Evolutionary conservation across 768 basidiomycete species (phyloP).

Genomic region (Sarcomyxa edulis): DNA sequence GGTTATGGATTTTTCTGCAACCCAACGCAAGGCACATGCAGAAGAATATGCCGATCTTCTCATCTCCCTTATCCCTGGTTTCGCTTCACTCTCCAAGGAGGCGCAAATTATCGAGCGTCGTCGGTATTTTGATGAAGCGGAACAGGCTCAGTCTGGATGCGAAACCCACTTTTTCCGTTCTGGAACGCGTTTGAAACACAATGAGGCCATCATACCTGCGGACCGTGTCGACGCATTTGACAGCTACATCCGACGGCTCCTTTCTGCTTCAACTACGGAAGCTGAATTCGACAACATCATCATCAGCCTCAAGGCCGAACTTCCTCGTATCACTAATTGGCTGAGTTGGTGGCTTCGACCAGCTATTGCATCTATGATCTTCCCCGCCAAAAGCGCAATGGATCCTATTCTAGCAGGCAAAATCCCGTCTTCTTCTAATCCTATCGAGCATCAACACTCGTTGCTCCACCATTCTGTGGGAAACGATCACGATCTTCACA

Average conservation of each 20-base stretch:
- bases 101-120: constrained; percentile 5
- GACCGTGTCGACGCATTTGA: too few relatives aligned
- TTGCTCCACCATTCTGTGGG: constrained; percentile 17
- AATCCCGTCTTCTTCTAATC: constrained; percentile 15
- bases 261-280: too few relatives aligned
- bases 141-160: constrained; percentile 12
- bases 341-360: too few relatives aligned
- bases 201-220: constrained; percentile 7
- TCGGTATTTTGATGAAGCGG: constrained; percentile 6
- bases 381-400: constrained; percentile 12
- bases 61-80: constrained; percentile 4
- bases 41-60: constrained; percentile 12
- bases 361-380: constrained; percentile 19
- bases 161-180: constrained; percentile 15
- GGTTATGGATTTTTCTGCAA: constrained; percentile 14
- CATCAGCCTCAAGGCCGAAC: not conserved
- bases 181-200: constrained; percentile 7
- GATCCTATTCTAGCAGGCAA: constrained; percentile 8
- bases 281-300: constrained; percentile 6
- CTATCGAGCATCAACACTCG: constrained; percentile 18
- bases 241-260: too few relatives aligned
- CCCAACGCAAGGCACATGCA: constrained; percentile 11
- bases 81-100: not conserved
- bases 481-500: constrained; percentile 14
- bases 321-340: constrained; percentile 12